These are phyloP conservation scores for Eucalyptus fibrosa DNA, from an alignment of 345 rosid species.

Conservation along the genomic window DNA sequence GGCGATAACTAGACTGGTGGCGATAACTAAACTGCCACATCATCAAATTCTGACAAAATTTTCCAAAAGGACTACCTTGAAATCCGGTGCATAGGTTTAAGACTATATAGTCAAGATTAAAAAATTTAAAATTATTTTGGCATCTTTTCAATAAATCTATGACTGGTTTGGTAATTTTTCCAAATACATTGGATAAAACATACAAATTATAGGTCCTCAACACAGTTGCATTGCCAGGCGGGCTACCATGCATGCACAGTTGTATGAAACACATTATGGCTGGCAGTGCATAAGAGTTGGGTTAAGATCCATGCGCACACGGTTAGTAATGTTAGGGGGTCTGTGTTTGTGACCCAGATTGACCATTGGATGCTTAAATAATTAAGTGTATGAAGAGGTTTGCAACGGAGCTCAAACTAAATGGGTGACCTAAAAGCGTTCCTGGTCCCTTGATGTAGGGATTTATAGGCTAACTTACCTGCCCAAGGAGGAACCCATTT, in stretches of 20 bases:
- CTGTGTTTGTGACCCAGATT: not conserved
- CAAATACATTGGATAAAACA: not conserved
- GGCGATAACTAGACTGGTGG: too few species aligned
- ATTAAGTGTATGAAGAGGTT: not conserved
- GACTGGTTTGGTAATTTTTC: too few species aligned
- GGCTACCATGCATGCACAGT: not conserved
- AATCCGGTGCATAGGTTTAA: fast-evolving
- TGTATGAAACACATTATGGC: not conserved
- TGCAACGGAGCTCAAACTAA: not conserved
- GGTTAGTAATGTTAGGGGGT: not conserved
- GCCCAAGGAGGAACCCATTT: not conserved
- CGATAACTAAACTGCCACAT: fast-evolving
- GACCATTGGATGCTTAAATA: not conserved
- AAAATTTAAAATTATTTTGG: too few species aligned
- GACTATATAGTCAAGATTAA: too few species aligned
- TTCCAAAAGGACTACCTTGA: too few species aligned
- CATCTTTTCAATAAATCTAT: fast-evolving
- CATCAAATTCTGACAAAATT: too few species aligned
- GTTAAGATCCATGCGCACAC: not conserved
- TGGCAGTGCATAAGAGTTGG: not conserved
- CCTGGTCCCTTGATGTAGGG: not conserved
- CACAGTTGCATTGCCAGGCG: not conserved
- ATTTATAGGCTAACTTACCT: not conserved
- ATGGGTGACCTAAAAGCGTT: not conserved
- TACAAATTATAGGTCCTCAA: not conserved